Base-by-base conservation (phyloP, 495 filamentous ascomycete genomes). In the Hypoxylon fuscum region DNA sequence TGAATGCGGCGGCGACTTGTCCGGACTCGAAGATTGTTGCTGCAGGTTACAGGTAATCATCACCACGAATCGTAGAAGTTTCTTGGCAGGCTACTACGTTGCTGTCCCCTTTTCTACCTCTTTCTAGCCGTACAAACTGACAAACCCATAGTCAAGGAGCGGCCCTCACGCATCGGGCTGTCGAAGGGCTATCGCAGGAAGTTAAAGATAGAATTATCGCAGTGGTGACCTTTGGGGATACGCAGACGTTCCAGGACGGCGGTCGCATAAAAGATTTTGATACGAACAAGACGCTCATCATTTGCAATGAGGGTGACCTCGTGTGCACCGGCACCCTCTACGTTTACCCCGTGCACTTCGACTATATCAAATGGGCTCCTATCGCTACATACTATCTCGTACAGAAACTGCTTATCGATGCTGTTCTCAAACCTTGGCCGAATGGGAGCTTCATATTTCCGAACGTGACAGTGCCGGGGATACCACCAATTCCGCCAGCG, bases 191-290 rank as follows among this genome's bases (percentile, higher is more conserved):
- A 1, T 63, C 71, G n/a, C 58, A 70, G 1, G 59, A 57, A 29
- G 72, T 77, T 20, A 73, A 78, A 62, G 66, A 73, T 21, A 74
- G 73, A 53, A 81, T 83, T 58, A 74, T 75, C 12, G 79, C 74
- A n/a, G 79, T 84, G 18, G 76, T 79, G 17, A 74, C 79, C 0
- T 83, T 82, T 46, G 82, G 82, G 2, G 79, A 83, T 63, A 83
- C 81, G 31, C 77, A 81, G 57, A 78, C 81, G 59, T 66, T 66
- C 23, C 79, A 80, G 46, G 75, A 83, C 56, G 63, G 73, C 27
- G 77, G 77, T 9, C 72, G 75, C 12, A 79, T 82, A 57, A 60
- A 65, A 15, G 74, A 72, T 35, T 83, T 77, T 66, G 74, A 76
- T 40, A 50, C 69, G 11, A 72, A 71, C 25, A 77, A 76, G 65